Base-by-base conservation (phyloP, 306 rosid species). In the Parietaria judaica region DNA sequence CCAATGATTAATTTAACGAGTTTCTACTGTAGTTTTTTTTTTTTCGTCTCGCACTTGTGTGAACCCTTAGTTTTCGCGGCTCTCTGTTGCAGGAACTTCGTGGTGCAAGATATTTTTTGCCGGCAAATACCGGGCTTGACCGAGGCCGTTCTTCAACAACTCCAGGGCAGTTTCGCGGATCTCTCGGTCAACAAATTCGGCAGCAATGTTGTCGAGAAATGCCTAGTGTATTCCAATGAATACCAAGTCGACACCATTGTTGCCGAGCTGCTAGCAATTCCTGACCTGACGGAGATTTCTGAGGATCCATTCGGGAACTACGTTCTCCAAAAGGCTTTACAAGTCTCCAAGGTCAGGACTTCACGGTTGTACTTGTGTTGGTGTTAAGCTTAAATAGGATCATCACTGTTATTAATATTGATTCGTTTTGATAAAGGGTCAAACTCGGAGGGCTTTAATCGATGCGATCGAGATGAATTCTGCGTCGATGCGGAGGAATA, bases 191-290 rank as follows among this genome's bases (percentile, higher is more conserved):
- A 72, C 60, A 87, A 87, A 50, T 87, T 50, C 56, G 92, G 85
- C 11, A 87, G 96, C 54, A 80, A 82, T 74, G 96, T 87, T n/a
- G 92, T 87, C 74, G 87, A 84, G 73, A 84, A 69, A 73, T 74
- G 88, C 45, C 45, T 41, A 0, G 9, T 5, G 9, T 5, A 41
- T 5, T 41, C 7, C 45, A 3, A 41, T 8, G 45, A 41, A 41
- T 8, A 41, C 7, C 45, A 41, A 41, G 45, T 8, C 9, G 45
- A 1, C 45, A 41, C 6, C 9, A 41, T 41, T 8, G 9, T 41
- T 3, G 9, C 45, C 7, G 45, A 41, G 45, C 45, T 41, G 45
- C 45, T 41, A 41, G 45, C 6, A 8, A 41, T 5, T 41, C 45
- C 45, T 41, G 6, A 8, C 7, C 7, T 41, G 45, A 5, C 45